Evolutionary conservation across 179 eudicot genomes (phyloP).

Genomic region (Carnegiea gigantea): DNA sequence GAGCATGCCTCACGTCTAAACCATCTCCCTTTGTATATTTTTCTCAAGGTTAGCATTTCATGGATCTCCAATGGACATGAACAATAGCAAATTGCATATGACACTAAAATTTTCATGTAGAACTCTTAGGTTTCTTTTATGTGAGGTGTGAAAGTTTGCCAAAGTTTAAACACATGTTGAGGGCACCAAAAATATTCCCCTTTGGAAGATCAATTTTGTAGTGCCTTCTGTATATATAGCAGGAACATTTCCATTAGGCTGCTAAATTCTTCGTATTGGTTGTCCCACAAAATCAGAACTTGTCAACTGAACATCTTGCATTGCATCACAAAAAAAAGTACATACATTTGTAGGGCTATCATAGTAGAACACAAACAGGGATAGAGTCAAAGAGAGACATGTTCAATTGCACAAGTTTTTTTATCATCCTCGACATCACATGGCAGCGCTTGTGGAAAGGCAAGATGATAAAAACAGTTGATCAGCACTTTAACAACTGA

Average conservation of each 20-base stretch:
- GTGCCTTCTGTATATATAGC: constrained; percentile 26
- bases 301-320: background rate
- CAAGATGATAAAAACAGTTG: background rate
- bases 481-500: background rate
- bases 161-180: too few species aligned
- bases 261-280: constrained; percentile 30
- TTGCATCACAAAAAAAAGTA: background rate
- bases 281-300: constrained; percentile 33
- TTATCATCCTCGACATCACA: background rate
- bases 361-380: background rate
- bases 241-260: constrained; percentile 41
- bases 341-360: background rate
- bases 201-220: constrained; percentile 1
- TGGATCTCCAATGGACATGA: too few species aligned
- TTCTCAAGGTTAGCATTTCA: too few species aligned
- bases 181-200: background rate
- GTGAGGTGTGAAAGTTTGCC: background rate
- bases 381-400: background rate
- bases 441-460: background rate
- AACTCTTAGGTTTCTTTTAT: too few species aligned
- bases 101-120: background rate
- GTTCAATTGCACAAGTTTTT: background rate
- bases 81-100: too few species aligned
- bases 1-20: too few species aligned
- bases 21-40: too few species aligned